Evolutionary conservation across 495 filamentous ascomycete species (phyloP).

Genomic region (Penicillium nucicola): DNA sequence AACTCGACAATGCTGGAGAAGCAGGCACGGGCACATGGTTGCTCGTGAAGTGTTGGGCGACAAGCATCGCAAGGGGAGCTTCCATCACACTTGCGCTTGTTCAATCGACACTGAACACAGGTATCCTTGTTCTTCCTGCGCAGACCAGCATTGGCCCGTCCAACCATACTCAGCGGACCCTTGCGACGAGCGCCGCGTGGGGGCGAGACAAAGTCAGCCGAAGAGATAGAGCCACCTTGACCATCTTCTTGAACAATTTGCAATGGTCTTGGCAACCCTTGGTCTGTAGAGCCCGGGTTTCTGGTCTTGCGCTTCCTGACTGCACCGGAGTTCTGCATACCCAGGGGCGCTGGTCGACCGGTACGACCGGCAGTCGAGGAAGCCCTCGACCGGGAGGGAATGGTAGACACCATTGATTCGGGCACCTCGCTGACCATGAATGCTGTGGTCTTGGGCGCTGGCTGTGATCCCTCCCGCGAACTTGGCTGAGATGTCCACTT

Average conservation of each 20-base stretch:
- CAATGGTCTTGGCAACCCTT: conserved; percentile 32
- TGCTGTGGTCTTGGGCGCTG: conserved; percentile 28
- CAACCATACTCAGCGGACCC: conserved; percentile 43
- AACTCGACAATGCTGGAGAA: conserved; percentile 51
- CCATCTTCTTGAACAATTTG: conserved; percentile 50
- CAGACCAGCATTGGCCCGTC: conserved; percentile 44
- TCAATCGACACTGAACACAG: conserved; percentile 47
- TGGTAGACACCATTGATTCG: conserved; percentile 28
- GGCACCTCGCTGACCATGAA: conserved; percentile 41
- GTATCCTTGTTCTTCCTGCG: conserved; percentile 49
- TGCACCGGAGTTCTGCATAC: conserved; percentile 34
- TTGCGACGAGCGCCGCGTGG: conserved; percentile 47
- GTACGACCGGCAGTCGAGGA: conserved; percentile 24
- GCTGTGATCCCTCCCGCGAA: conserved; percentile 24
- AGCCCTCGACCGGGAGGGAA: conserved; percentile 26
- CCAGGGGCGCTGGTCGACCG: conserved; percentile 31
- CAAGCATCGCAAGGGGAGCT: conserved; percentile 48
- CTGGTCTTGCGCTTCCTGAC: conserved; percentile 44
- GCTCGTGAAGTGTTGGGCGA: conserved; percentile 44
- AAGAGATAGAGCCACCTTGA: conserved; percentile 44
- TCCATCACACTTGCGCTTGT: conserved; percentile 52
- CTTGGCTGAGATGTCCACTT: conserved; percentile 28
- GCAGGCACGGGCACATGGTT: conserved; percentile 46
- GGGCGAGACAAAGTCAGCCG: conserved; percentile 47
- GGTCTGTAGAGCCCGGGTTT: conserved; percentile 27